Base-by-base conservation (phyloP, 495 filamentous ascomycete species). In the Astrothelium macrocarpum region DNA sequence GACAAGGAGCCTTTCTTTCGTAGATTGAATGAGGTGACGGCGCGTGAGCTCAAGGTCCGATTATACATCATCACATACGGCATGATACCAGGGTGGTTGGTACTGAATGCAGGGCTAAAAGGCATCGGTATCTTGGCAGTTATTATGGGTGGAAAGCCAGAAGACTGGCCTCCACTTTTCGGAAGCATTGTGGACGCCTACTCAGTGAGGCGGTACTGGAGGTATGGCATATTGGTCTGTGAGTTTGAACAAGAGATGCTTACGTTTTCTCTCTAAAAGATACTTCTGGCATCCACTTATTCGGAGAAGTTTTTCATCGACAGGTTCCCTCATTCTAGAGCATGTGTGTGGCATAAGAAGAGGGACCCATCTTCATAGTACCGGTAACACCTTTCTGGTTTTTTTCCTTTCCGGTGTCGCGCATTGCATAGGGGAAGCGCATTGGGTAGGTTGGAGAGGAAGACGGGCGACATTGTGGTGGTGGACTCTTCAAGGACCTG, bases 221-320 rank as follows among this genome's bases (percentile, higher is more conserved):
- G n/a, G 45, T 49, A 49, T 18, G 45, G 0, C 45, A 5, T 16
- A 12, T 20, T 5, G 45, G 0, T 49, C 11, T 1, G 12, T 5
- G 16, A n/a, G 45, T 20, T 49, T 49, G 16, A n/a, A 16, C 1
- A 49, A 16, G 5, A 12, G 5, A 49, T 12, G 23, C 45, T 49
- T 5, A 49, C 45, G 5, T 49, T 5, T 20, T 18, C 45, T 49
- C 16, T 39, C 7, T n/a, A 5, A 20, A 5, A 49, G 45, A n/a
- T 49, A 49, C 45, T 49, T 49, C 45, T 49, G 45, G 45, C 45
- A 49, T 20, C 45, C 45, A 20, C 16, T 49, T n/a, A 49, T 49
- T n/a, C 45, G 45, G 23, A 49, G 45, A 20, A 18, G 14, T 20
- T 49, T 49, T 20, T 5, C 45, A 49, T 49, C 45, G n/a, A 49